Base-by-base conservation (phyloP, 495 filamentous ascomycete genomes). In the Patellaria atrata region DNA sequence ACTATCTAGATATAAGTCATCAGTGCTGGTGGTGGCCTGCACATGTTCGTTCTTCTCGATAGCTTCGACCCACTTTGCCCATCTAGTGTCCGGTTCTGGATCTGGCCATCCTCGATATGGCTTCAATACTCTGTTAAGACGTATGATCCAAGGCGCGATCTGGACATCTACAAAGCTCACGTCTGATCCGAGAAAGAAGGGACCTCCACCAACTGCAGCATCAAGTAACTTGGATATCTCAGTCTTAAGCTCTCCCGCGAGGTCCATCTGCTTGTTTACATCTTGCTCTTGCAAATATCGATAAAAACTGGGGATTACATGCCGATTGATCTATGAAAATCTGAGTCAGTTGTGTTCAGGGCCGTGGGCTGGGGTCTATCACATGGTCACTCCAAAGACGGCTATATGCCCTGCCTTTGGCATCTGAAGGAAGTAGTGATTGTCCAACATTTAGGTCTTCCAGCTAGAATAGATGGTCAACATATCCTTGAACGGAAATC, bases 331-430 rank as follows among this genome's bases (percentile, higher is more conserved):
- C 79, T 84, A 43, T 15, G 18, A 22, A 9, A 22, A 22, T 49
- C 60, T 39, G 56, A 53, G 25, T 25, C 34, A 15, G 27, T 14
- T 3, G 25, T 14, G 18, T 27, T 16, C 5, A 30, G 27, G 10
- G 21, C 19, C 8, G 19, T 16, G 30, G 14, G 17, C 17, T 15
- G 1, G 22, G 10, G 38, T 10, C 39, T 44, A 75, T 53, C 62
- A 86, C 79, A 63, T 87, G 85, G 54, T 94, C 83, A 28, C 72
- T 63, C 87, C 86, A 94, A 2, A 94, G 54, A 30, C 87, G 73
- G 44, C 75, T 84, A 37, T 79, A 73, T 7, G 87, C 87, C 40
- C 77, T 70, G 27, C 73, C 49, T 46, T 79, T 73, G 4, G 83
- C 61, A 41, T 82, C 64, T 7, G 67, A 60, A 3, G 79, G 82